Evolutionary conservation across 257 asterid genomes (phyloP).

Genomic region (Capsicum rhomboideum): DNA sequence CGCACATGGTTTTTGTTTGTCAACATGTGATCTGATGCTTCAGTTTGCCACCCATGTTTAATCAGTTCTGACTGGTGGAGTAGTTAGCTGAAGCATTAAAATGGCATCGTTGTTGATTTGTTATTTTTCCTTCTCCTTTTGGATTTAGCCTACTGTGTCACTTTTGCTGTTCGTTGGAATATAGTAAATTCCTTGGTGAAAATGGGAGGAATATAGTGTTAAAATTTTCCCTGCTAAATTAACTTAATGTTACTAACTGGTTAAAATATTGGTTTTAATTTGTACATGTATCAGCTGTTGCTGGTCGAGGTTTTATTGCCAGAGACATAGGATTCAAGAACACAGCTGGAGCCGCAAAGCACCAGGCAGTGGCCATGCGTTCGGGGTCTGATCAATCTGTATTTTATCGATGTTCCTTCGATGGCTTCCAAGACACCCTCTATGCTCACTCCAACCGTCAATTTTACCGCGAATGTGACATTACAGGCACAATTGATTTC

Average conservation of each 20-base stretch:
- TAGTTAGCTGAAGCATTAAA: not conserved
- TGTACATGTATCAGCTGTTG: slow-evolving; percentile 23
- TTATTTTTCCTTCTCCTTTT: not conserved
- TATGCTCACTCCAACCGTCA: slow-evolving; percentile 77
- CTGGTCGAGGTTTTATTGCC: slow-evolving; percentile 60
- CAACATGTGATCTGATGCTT: slow-evolving; percentile 10
- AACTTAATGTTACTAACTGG: not conserved
- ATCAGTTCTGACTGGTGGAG: not conserved
- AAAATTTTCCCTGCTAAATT: not conserved
- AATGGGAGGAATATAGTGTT: not conserved
- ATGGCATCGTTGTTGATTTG: not conserved
- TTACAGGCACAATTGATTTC: slow-evolving; percentile 76
- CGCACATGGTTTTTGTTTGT: slow-evolving; percentile 11
- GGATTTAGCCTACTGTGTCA: not conserved
- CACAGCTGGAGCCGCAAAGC: slow-evolving; percentile 60
- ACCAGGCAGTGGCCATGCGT: slow-evolving; percentile 74
- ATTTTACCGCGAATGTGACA: slow-evolving; percentile 60
- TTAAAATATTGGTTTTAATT: not conserved
- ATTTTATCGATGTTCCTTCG: slow-evolving; percentile 43
- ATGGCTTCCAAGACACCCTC: slow-evolving; percentile 72
- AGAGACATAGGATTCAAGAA: slow-evolving; percentile 52
- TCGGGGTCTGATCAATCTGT: slow-evolving; percentile 58
- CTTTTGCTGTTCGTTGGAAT: not conserved
- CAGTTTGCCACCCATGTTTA: slow-evolving; percentile 22
- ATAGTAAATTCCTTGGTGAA: not conserved